Percentiles rank a stretch among this genome's conserved stretches.
These are phyloP conservation scores for Rugonectria rugulosa DNA, from an alignment of 2,329 filamentous ascomycete genomes.

Conservation along the genomic window DNA sequence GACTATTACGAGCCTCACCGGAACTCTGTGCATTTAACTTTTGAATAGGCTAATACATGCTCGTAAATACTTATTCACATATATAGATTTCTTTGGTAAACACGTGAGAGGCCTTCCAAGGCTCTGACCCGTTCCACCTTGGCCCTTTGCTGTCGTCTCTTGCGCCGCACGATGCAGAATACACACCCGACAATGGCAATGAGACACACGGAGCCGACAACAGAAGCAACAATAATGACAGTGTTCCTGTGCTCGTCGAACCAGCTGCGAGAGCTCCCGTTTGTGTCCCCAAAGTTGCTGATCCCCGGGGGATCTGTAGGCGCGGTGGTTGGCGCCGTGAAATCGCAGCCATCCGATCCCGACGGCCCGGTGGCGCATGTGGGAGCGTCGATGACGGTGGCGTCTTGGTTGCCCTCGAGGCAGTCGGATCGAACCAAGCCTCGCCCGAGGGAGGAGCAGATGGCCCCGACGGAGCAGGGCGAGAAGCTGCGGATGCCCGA, in stretches of 20 bases:
- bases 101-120: background rate
- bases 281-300: background rate
- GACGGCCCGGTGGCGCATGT: slow-evolving; percentile 80
- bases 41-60: too few relatives aligned
- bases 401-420: slow-evolving; percentile 76
- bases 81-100: background rate
- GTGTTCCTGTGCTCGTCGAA: slow-evolving; percentile 26
- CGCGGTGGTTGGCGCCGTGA: background rate
- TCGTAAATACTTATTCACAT: too few relatives aligned
- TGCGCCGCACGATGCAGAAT: background rate
- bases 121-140: background rate
- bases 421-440: slow-evolving; percentile 77
- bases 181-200: background rate
- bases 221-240: slow-evolving; percentile 22
- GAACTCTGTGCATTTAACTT: too few relatives aligned
- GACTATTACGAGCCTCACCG: too few relatives aligned
- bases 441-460: slow-evolving; percentile 80
- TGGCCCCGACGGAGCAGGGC: slow-evolving; percentile 82
- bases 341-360: background rate
- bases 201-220: slow-evolving; percentile 16
- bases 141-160: background rate
- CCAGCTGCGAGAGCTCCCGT: slow-evolving; percentile 5
- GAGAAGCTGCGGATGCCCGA: slow-evolving; percentile 77
- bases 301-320: background rate
- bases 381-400: slow-evolving; percentile 76